These are phyloP conservation scores for Suillus brevipes DNA, from an alignment of 768 basidiomycete species.

Conservation along the genomic window DNA sequence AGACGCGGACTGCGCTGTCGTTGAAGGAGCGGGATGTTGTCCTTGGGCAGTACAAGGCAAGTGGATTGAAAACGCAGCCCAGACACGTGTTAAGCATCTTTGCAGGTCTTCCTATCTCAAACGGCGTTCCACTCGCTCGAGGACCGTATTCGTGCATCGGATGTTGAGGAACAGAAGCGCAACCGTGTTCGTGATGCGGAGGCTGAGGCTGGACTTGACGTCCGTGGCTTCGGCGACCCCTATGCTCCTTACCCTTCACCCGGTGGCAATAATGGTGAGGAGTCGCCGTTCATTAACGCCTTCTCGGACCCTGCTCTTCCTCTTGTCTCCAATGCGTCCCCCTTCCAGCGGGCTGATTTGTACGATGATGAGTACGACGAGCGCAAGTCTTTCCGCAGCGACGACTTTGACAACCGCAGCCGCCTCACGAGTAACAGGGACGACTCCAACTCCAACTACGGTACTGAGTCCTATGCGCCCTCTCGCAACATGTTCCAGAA, in stretches of 20 bases:
- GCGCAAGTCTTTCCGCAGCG: constrained; percentile 66
- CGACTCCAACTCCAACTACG: constrained; percentile 78
- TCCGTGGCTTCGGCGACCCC: constrained; percentile 59
- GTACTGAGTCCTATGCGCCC: constrained; percentile 92
- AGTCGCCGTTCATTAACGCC: constrained; percentile 34
- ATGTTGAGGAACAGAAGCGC: constrained; percentile 84
- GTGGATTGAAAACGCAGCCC: background rate
- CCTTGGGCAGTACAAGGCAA: constrained; percentile 81
- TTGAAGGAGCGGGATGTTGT: constrained; percentile 73
- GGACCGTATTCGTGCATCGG: constrained; percentile 78
- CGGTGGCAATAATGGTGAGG: constrained; percentile 41
- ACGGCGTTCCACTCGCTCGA: constrained; percentile 84
- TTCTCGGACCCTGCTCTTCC: constrained; percentile 73
- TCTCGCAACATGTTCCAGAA: constrained; percentile 95
- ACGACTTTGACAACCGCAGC: constrained; percentile 81
- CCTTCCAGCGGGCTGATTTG: constrained; percentile 73
- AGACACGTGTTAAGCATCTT: constrained; percentile 12
- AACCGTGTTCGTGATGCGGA: constrained; percentile 77
- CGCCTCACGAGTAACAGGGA: constrained; percentile 76
- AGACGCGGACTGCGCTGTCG: constrained; percentile 54
- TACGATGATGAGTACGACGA: constrained; percentile 84
- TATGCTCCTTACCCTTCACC: constrained; percentile 76
- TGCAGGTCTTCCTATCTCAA: constrained; percentile 87
- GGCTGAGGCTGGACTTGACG: constrained; percentile 65
- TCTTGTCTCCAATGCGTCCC: constrained; percentile 79